A percentile compares a stretch with the other conserved stretches of the same genome.
phyloP scores from a whole-genome alignment of 345 rosid genomes.

The Eucalyptus tenuipes region DNA sequence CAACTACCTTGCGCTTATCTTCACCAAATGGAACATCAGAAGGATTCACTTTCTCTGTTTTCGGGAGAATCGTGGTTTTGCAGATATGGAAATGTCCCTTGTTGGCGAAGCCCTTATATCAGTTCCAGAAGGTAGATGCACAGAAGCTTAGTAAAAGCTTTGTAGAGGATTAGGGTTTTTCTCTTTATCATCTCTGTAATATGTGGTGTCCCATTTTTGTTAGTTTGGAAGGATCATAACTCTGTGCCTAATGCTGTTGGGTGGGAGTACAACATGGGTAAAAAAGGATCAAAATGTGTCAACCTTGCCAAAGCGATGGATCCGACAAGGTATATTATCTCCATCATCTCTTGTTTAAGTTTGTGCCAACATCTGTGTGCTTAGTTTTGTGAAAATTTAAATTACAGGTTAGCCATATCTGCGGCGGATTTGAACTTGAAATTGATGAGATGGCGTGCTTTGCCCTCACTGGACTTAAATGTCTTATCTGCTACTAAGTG shows the following conservation, averaged over 20 bases:
- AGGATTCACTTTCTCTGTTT: conserved; percentile 64
- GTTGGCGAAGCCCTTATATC: conserved; percentile 64
- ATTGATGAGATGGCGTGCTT: conserved; percentile 93
- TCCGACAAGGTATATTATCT: conserved; percentile 48
- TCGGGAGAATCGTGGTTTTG: conserved; percentile 85
- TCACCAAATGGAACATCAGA: conserved; percentile 62
- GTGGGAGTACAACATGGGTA: conserved; percentile 79
- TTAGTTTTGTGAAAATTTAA: neutral
- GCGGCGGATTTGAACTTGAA: conserved; percentile 94
- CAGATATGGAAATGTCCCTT: conserved; percentile 70
- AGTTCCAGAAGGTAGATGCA: conserved; percentile 51
- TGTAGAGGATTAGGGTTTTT: neutral
- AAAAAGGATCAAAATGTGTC: conserved; percentile 43
- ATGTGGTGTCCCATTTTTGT: neutral
- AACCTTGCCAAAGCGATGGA: conserved; percentile 93
- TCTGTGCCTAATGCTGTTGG: conserved; percentile 67
- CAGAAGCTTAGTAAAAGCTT: conserved; percentile 18
- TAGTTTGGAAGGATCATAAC: conserved; percentile 38
- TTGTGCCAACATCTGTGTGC: neutral
- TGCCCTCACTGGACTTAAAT: conserved; percentile 79
- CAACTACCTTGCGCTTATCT: conserved; percentile 71
- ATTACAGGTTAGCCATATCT: conserved; percentile 68
- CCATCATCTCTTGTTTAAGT: neutral
- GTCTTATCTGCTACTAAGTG: conserved; percentile 63
- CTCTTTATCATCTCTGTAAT: neutral